Conservation (phyloP, 1,284 basidiomycete species). For the Irpex sp. region DNA sequence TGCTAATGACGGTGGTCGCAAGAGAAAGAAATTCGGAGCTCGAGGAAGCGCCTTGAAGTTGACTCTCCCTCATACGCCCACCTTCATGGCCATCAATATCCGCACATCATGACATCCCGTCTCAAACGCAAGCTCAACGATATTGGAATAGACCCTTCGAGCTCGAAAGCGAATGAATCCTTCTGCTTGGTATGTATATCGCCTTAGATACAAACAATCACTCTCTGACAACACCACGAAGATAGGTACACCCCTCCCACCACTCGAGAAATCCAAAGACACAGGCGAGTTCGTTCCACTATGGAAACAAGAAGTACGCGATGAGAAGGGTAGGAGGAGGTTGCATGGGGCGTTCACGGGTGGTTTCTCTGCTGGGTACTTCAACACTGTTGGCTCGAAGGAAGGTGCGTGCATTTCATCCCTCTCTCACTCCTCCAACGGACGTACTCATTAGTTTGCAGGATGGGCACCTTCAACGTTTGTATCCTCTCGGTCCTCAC, state of each 20-base stretch:
- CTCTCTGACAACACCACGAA: conserved; percentile 21
- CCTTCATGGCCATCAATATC: background rate
- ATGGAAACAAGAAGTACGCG: conserved; percentile 95
- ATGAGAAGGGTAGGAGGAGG: conserved; percentile 89
- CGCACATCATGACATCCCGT: conserved; percentile 41
- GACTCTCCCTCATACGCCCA: background rate
- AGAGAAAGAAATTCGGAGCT: no score
- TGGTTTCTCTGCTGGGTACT: conserved; percentile 96
- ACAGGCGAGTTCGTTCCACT: conserved; percentile 90
- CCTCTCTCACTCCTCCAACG: background rate
- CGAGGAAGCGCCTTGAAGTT: background rate
- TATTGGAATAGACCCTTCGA: conserved; percentile 66
- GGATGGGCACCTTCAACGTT: conserved; percentile 95
- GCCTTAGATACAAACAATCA: background rate
- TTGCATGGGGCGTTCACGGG: conserved; percentile 98
- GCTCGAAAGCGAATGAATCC: conserved; percentile 72
- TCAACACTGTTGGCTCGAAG: conserved; percentile 92
- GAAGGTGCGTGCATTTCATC: conserved; percentile 70
- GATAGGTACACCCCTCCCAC: conserved; percentile 91
- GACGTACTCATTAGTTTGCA: conserved; percentile 24
- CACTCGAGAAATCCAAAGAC: conserved; percentile 84
- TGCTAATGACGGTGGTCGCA: no score
- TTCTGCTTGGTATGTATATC: conserved; percentile 71
- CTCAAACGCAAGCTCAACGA: conserved; percentile 80
- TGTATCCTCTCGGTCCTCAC: conserved; percentile 75